These are phyloP conservation scores for Avena eriantha DNA, from an alignment of 176 grass and related monocot species.

Conservation along the genomic window DNA sequence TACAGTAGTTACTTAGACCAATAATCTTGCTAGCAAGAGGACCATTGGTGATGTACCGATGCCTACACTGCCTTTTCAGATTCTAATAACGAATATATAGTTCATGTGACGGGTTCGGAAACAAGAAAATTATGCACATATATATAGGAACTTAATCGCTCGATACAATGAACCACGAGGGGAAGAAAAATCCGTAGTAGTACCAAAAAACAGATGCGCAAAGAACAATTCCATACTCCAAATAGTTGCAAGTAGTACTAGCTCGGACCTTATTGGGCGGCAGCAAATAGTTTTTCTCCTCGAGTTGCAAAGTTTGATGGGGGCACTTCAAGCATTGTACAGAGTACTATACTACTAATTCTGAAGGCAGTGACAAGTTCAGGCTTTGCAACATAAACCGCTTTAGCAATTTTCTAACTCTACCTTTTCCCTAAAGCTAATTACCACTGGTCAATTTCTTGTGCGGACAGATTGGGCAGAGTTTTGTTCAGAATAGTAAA, in stretches of 20 bases:
- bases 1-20: constrained; percentile 1
- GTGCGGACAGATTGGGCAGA: not conserved
- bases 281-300: not conserved
- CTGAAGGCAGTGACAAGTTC: not conserved
- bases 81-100: not conserved
- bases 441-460: not conserved
- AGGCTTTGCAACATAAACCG: not conserved
- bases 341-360: not conserved
- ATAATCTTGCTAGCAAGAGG: constrained; percentile 42
- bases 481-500: not conserved
- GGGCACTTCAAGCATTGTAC: not conserved
- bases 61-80: not conserved
- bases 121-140: constrained; percentile 2
- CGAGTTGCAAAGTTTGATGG: not conserved
- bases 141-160: not conserved
- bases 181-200: not conserved
- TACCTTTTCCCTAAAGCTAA: not conserved
- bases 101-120: not conserved
- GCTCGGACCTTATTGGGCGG: not conserved
- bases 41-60: not conserved
- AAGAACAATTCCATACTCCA: not conserved
- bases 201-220: not conserved
- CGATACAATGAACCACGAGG: not conserved
- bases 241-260: not conserved
- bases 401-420: not conserved